Evolutionary conservation across 352 stramenopile genomes (phyloP).

Genomic region (Phytophthora ohioensis): DNA sequence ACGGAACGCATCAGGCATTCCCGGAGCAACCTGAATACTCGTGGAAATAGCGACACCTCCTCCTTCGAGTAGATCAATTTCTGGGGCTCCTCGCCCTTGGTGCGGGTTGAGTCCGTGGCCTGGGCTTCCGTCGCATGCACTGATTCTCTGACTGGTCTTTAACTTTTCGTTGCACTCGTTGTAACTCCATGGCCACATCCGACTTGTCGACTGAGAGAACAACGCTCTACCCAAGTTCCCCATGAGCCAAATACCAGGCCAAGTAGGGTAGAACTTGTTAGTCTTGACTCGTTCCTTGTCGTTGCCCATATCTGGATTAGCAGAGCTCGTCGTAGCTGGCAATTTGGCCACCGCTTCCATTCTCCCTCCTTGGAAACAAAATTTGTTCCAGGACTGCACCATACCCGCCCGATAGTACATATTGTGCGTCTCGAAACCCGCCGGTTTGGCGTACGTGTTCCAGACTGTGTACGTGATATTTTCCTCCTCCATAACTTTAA

Average conservation of each 20-base stretch:
- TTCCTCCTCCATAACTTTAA: constrained; percentile 46
- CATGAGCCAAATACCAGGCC: constrained; percentile 96
- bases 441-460: constrained; percentile 53
- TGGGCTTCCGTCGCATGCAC: constrained; percentile 90
- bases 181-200: constrained; percentile 96
- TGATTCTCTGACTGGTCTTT: constrained; percentile 54
- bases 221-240: constrained; percentile 95
- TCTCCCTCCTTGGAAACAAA: constrained; percentile 93
- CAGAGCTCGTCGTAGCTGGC: constrained; percentile 76
- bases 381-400: constrained; percentile 94
- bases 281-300: constrained; percentile 42
- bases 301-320: constrained; percentile 66
- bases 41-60: constrained; percentile 74
- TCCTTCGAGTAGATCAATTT: constrained; percentile 96
- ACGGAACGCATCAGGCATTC: constrained; percentile 66
- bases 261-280: constrained; percentile 78
- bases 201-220: constrained; percentile 92
- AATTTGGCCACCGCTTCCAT: constrained; percentile 92
- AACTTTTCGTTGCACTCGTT: constrained; percentile 80
- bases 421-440: constrained; percentile 44
- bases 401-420: constrained; percentile 80
- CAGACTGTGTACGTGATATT: constrained; percentile 58
- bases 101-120: constrained; percentile 91
- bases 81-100: constrained; percentile 89
- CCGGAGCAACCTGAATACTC: constrained; percentile 89